A percentile compares a stretch with the other conserved stretches of the same genome.
These are phyloP conservation scores for Bisporella sp. DNA, from an alignment of 2,329 filamentous ascomycete species.

Conservation along the genomic window DNA sequence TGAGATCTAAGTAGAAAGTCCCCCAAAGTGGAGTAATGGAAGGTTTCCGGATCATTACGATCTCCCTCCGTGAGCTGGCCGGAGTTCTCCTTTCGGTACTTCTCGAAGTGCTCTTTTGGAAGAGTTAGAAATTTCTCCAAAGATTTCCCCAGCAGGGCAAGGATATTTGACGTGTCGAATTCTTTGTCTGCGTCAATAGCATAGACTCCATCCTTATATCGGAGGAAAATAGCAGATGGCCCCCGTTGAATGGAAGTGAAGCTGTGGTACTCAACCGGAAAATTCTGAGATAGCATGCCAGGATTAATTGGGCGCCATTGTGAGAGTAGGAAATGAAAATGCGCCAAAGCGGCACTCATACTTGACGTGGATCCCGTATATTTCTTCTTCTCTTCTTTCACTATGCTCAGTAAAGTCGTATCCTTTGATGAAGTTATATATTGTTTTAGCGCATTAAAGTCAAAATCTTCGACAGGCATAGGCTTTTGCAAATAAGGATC, in stretches of 20 bases:
- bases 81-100: conserved; percentile 64
- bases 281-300: conserved; percentile 58
- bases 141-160: conserved; percentile 89
- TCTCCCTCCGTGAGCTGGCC: conserved; percentile 66
- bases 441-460: conserved; percentile 76
- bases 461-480: conserved; percentile 86
- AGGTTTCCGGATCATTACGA: conserved; percentile 66
- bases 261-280: conserved; percentile 50
- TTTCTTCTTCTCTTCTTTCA: conserved; percentile 59
- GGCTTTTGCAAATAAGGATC: conserved; percentile 89
- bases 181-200: conserved; percentile 96
- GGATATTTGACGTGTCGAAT: conserved; percentile 74
- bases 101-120: conserved; percentile 75
- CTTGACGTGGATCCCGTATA: conserved; percentile 96
- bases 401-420: conserved; percentile 59
- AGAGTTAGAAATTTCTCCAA: conserved; percentile 94
- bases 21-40: conserved; percentile 78
- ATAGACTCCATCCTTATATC: conserved; percentile 78
- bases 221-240: conserved; percentile 75
- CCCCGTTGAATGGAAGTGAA: conserved; percentile 69
- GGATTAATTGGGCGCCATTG: conserved; percentile 69
- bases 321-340: conserved; percentile 91
- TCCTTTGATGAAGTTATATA: conserved; percentile 94
- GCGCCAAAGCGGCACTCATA: conserved; percentile 80
- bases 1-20: conserved; percentile 95